These are phyloP conservation scores for Ascochyta viciae-villosae DNA, from an alignment of 2,329 filamentous ascomycete species.

Conservation along the genomic window DNA sequence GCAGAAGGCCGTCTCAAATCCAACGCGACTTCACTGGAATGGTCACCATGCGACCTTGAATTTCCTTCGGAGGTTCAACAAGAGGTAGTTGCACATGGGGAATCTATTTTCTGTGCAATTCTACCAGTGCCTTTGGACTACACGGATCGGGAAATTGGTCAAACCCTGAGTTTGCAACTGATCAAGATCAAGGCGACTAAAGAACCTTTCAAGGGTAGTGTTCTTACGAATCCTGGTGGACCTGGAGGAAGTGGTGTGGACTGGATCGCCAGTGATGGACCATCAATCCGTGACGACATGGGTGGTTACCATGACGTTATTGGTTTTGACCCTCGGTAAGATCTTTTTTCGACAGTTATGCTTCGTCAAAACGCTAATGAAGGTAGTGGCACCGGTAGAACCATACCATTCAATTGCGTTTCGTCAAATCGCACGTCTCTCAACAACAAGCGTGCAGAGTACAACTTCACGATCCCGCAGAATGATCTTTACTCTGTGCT, in stretches of 20 bases:
- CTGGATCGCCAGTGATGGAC: slow-evolving; percentile 5
- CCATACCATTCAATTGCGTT: slow-evolving; percentile 20
- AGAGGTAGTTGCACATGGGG: background rate
- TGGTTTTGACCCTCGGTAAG: slow-evolving; percentile 21
- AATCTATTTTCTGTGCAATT: slow-evolving; percentile 33
- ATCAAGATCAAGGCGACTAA: slow-evolving; percentile 35
- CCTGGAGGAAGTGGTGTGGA: slow-evolving; percentile 32
- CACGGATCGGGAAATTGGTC: slow-evolving; percentile 24
- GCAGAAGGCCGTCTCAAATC: background rate
- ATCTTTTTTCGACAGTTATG: background rate
- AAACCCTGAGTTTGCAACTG: slow-evolving; percentile 37
- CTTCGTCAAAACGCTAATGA: background rate
- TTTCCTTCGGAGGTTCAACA: slow-evolving; percentile 5
- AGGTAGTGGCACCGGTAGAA: slow-evolving; percentile 23
- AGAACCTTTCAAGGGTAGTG: slow-evolving; percentile 38
- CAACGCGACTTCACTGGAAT: slow-evolving; percentile 11
- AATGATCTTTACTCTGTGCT: slow-evolving; percentile 14
- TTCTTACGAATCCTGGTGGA: slow-evolving; percentile 46
- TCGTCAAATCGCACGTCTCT: slow-evolving; percentile 11
- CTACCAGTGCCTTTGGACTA: slow-evolving; percentile 48
- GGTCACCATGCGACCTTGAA: slow-evolving; percentile 20
- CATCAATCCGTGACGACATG: slow-evolving; percentile 5
- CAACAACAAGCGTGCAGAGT: slow-evolving; percentile 11
- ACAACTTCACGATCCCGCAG: slow-evolving; percentile 21
- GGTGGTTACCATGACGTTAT: slow-evolving; percentile 22